These are phyloP conservation scores for Kodamaea leandrae DNA, from an alignment of 805 yeast species.

Conservation along the genomic window DNA sequence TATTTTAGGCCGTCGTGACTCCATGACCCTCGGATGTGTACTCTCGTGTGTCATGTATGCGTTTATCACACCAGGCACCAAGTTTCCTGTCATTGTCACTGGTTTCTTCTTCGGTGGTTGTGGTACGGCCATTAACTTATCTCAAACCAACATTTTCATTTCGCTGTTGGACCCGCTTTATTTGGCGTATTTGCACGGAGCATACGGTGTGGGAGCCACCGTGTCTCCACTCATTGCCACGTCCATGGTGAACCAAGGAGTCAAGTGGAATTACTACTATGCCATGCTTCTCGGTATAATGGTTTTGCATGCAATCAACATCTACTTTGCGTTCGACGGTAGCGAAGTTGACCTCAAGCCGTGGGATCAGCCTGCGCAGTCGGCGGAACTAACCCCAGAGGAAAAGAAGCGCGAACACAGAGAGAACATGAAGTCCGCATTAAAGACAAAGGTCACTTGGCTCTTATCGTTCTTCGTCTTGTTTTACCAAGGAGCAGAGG, in stretches of 20 bases:
- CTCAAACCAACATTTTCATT: slow-evolving; percentile 53
- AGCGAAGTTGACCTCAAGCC: slow-evolving; percentile 46
- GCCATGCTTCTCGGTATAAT: slow-evolving; percentile 46
- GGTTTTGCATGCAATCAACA: slow-evolving; percentile 28
- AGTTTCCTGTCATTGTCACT: slow-evolving; percentile 46
- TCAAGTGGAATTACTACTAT: slow-evolving; percentile 55
- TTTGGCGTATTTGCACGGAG: slow-evolving; percentile 64
- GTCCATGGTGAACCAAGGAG: slow-evolving; percentile 46
- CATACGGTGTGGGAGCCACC: slow-evolving; percentile 72
- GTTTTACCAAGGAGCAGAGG: slow-evolving; percentile 68
- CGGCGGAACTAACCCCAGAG: slow-evolving; percentile 1
- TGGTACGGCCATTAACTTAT: slow-evolving; percentile 49
- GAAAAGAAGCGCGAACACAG: slow-evolving; percentile 14
- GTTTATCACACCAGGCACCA: slow-evolving; percentile 46
- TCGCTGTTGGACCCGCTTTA: slow-evolving; percentile 51
- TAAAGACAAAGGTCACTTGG: slow-evolving; percentile 43
- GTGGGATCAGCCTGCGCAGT: slow-evolving; percentile 21
- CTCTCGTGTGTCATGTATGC: slow-evolving; percentile 42
- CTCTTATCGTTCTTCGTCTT: slow-evolving; percentile 53
- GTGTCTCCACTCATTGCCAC: slow-evolving; percentile 66
- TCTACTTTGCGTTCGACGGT: slow-evolving; percentile 45
- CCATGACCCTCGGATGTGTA: slow-evolving; percentile 38
- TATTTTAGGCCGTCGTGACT: slow-evolving; percentile 39
- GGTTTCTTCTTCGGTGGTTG: slow-evolving; percentile 59
- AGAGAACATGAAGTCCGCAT: slow-evolving; percentile 35